A percentile compares a stretch with the other conserved stretches of the same genome.
Conservation (phyloP, 176 grass and related monocot species). For the Musa itinerans region DNA sequence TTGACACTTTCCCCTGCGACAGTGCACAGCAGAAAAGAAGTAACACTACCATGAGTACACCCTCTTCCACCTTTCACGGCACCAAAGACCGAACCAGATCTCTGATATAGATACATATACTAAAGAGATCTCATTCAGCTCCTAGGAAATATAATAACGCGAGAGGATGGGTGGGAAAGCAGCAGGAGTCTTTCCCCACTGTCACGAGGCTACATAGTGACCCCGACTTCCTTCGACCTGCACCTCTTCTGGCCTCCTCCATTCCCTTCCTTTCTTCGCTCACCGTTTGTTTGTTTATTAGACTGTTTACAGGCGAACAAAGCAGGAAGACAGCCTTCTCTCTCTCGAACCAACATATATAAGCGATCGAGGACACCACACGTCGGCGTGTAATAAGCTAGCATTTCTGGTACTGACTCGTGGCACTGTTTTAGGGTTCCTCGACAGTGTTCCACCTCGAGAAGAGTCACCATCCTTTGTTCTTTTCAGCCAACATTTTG, state of each 20-base stretch:
- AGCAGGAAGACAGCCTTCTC: neutral
- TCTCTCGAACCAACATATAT: neutral
- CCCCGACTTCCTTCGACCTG: neutral
- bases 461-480: neutral
- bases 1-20: too few relatives aligned
- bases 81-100: too few relatives aligned
- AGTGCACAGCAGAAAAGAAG: too few relatives aligned
- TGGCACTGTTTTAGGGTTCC: neutral
- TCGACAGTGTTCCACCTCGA: neutral
- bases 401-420: constrained; percentile 6
- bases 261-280: neutral
- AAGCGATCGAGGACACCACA: neutral
- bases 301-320: neutral
- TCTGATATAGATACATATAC: neutral
- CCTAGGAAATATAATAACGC: neutral
- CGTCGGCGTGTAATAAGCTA: constrained; percentile 13
- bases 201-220: neutral
- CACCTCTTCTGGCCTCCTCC: neutral
- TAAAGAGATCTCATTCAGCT: neutral
- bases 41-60: too few relatives aligned
- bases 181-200: neutral
- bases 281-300: neutral
- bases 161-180: neutral
- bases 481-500: neutral
- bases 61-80: too few relatives aligned